Conservation (phyloP, 2,329 filamentous ascomycete species). For the Colletotrichum sp. region DNA sequence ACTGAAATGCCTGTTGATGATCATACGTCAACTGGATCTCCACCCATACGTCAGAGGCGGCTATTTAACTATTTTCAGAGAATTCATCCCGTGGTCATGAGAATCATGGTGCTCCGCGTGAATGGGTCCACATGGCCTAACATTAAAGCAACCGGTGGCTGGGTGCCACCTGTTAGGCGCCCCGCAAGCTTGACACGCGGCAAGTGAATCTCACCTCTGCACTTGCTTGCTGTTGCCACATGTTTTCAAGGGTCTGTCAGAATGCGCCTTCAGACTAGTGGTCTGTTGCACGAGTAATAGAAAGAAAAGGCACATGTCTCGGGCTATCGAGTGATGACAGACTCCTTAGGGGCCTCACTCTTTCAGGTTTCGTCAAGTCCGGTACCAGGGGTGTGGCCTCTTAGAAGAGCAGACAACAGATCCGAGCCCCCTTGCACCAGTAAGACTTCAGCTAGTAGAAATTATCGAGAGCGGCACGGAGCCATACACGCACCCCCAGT, state of each 20-base stretch:
- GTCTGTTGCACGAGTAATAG: too few species aligned
- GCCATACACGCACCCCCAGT: background rate
- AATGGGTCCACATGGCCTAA: background rate
- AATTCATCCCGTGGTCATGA: rapidly evolving
- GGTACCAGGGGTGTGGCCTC: too few species aligned
- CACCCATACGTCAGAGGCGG: background rate
- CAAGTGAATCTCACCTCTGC: background rate
- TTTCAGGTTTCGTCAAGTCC: too few species aligned
- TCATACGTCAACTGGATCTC: background rate
- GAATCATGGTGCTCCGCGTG: rapidly evolving
- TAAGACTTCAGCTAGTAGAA: background rate
- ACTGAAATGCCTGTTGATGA: background rate
- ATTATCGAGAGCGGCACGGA: background rate
- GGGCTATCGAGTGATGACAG: too few species aligned
- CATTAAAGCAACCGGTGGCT: background rate
- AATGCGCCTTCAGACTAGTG: too few species aligned
- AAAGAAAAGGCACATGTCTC: too few species aligned
- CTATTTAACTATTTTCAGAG: background rate
- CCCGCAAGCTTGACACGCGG: background rate
- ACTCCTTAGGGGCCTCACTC: too few species aligned
- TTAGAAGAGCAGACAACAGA: background rate
- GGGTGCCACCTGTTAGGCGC: background rate
- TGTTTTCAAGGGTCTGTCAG: background rate
- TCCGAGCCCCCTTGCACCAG: background rate
- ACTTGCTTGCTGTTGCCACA: background rate